Conservation (phyloP, 305 asterid genomes). For the Rubia occidens region DNA sequence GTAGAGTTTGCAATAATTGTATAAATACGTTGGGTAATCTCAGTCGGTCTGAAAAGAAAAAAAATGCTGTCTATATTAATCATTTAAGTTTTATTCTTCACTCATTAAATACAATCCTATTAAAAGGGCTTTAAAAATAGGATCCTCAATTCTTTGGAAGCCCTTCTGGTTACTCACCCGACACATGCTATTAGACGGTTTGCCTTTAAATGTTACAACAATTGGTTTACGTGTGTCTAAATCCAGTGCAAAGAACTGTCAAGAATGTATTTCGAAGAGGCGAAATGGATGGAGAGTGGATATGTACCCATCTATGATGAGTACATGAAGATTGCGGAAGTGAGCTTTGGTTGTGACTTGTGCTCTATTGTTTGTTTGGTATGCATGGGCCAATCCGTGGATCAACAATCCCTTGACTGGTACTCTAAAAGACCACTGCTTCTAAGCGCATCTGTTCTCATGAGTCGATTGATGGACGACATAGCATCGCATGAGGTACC, state of each 20-base stretch:
- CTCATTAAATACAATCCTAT: no score
- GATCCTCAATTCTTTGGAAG: no score
- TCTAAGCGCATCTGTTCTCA: slow-evolving; percentile 6
- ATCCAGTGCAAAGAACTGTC: slow-evolving; percentile 10
- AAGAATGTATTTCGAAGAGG: slow-evolving; percentile 15
- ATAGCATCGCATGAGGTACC: slow-evolving; percentile 13
- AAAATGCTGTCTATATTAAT: no score
- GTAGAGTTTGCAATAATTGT: no score
- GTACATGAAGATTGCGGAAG: slow-evolving; percentile 17
- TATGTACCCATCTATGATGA: slow-evolving; percentile 22
- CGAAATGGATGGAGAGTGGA: slow-evolving; percentile 15
- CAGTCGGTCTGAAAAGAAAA: no score
- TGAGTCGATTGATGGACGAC: slow-evolving; percentile 4
- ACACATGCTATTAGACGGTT: no score
- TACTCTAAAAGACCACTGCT: neutral
- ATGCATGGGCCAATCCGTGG: slow-evolving; percentile 9
- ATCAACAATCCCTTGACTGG: slow-evolving; percentile 13
- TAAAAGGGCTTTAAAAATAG: no score
- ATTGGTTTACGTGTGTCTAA: no score
- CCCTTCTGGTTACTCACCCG: no score
- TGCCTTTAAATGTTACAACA: no score
- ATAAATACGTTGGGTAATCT: no score
- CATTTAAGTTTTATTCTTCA: no score
- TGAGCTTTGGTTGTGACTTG: neutral
- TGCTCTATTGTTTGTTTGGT: neutral